These are phyloP conservation scores for Creolimax fragrantissima DNA, from an alignment of 78 protist genomes.

Conservation along the genomic window DNA sequence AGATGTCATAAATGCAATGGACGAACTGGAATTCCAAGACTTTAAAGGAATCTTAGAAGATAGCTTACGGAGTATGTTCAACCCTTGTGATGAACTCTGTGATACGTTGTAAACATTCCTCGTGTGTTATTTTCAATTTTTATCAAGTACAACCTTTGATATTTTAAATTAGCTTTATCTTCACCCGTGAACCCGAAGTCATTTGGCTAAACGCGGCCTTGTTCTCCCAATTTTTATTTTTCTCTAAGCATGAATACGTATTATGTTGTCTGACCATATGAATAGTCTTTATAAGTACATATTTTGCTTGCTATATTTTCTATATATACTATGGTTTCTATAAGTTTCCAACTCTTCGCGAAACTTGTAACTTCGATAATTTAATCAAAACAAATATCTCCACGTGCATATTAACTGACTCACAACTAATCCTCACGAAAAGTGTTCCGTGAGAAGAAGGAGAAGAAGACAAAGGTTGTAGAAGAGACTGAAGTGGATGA, in stretches of 20 bases:
- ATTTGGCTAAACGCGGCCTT: neutral
- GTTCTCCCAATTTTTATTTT: neutral
- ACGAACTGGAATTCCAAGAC: neutral
- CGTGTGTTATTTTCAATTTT: neutral
- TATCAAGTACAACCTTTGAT: neutral
- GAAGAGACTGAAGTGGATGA: neutral
- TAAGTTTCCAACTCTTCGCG: neutral
- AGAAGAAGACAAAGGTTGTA: neutral
- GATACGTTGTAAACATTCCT: neutral
- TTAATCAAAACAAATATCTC: neutral
- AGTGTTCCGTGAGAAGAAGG: conserved; percentile 7
- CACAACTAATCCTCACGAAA: neutral
- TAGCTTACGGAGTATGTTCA: neutral
- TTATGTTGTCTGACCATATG: neutral
- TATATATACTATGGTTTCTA: neutral
- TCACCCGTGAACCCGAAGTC: neutral
- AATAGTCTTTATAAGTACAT: neutral
- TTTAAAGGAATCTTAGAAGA: neutral
- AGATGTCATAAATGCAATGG: conserved; percentile 8
- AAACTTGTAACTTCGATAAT: neutral
- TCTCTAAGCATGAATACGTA: neutral
- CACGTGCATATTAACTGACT: neutral
- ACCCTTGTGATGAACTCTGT: neutral
- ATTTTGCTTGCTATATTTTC: neutral
- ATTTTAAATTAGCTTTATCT: neutral